Percentiles rank a stretch among this genome's conserved stretches.
These are phyloP conservation scores for Pseudoneurospora amorphoporcata DNA, from an alignment of 495 filamentous ascomycete species.

Conservation along the genomic window DNA sequence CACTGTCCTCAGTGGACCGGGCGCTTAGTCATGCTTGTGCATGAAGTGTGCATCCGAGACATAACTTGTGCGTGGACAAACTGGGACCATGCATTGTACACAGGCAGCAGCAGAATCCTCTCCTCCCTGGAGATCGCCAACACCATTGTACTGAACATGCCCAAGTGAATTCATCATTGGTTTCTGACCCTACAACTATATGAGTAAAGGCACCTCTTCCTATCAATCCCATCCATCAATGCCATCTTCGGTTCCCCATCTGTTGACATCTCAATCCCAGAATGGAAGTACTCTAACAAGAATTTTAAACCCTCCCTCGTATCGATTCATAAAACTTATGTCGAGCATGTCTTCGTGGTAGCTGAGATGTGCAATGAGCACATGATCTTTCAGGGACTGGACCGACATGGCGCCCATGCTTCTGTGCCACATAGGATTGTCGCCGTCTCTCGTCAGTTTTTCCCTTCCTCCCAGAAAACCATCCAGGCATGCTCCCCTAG, in stretches of 20 bases:
- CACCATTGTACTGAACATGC: neutral
- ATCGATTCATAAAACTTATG: neutral
- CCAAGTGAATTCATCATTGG: neutral
- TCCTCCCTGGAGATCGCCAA: neutral
- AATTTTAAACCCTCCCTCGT: neutral
- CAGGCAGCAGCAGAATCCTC: neutral
- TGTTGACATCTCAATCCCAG: neutral
- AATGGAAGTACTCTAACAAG: neutral
- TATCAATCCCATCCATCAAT: neutral
- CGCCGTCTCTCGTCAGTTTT: neutral
- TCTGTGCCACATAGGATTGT: neutral
- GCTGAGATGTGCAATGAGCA: neutral
- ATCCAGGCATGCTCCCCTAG: neutral
- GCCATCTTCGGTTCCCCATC: neutral
- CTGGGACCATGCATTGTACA: neutral
- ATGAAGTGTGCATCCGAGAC: neutral
- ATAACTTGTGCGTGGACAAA: neutral
- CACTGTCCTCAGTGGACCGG: neutral
- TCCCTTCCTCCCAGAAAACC: neutral
- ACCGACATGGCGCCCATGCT: neutral
- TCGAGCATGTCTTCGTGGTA: neutral
- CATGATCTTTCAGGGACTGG: neutral
- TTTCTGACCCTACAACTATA: neutral
- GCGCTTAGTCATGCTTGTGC: neutral
- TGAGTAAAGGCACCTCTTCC: neutral